phyloP scores from a whole-genome alignment of 2,329 filamentous ascomycete genomes.

The Helicocarpus griseus region DNA sequence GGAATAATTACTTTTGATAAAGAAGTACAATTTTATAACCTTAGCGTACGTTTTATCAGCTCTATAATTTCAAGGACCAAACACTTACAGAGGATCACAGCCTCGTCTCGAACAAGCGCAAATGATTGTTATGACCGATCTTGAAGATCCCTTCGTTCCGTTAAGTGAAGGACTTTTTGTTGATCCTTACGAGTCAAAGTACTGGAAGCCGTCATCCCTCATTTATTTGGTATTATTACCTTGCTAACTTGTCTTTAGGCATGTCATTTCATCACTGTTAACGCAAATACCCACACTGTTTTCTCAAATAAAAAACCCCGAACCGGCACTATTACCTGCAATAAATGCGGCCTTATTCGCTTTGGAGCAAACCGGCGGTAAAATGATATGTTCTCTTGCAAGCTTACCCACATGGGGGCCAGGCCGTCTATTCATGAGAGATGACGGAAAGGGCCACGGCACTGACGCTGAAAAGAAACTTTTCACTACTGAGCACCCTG shows the following conservation, averaged over 20 bases:
- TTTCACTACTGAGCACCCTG: conserved; percentile 79
- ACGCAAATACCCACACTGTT: conserved; percentile 77
- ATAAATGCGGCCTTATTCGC: conserved; percentile 77
- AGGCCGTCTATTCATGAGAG: conserved; percentile 71
- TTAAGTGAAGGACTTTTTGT: conserved; percentile 88
- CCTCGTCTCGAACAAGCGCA: conserved; percentile 74
- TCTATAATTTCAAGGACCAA: conserved; percentile 15
- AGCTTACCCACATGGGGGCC: conserved; percentile 89
- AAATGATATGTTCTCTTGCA: conserved; percentile 78
- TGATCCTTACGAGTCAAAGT: conserved; percentile 82
- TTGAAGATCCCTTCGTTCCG: conserved; percentile 93
- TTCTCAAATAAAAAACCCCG: conserved; percentile 76
- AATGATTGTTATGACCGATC: conserved; percentile 97
- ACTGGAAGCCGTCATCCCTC: conserved; percentile 18
- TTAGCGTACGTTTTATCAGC: conserved; percentile 53
- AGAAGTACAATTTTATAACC: conserved; percentile 96
- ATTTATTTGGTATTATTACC: neutral
- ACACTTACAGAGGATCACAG: conserved; percentile 30
- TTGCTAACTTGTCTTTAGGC: conserved; percentile 33
- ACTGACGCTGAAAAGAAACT: conserved; percentile 89
- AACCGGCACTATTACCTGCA: conserved; percentile 76
- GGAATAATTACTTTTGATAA: conserved; percentile 95
- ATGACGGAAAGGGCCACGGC: conserved; percentile 75
- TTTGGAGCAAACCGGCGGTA: conserved; percentile 77
- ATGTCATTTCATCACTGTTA: conserved; percentile 80